These are phyloP conservation scores for Rhododendron molle DNA, from an alignment of 148 eudicot genomes.

Conservation along the genomic window DNA sequence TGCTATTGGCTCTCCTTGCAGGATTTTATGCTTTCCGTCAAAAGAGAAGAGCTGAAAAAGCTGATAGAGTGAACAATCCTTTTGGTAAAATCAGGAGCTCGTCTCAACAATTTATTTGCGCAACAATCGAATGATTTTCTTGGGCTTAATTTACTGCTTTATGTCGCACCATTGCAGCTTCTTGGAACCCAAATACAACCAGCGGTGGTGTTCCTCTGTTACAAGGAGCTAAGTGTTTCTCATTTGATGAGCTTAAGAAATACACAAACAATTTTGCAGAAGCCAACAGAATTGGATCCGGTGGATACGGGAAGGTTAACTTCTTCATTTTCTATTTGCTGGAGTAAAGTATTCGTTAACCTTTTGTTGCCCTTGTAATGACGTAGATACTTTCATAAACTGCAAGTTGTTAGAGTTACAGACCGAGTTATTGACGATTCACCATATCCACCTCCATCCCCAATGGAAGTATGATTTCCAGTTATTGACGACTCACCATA, in stretches of 20 bases:
- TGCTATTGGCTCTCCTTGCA: slow-evolving; percentile 37
- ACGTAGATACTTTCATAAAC: background rate
- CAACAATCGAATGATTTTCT: background rate
- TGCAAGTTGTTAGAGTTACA: background rate
- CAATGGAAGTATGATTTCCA: background rate
- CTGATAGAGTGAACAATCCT: slow-evolving; percentile 43
- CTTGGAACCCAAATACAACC: slow-evolving; percentile 46
- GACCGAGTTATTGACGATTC: background rate
- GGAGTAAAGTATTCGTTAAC: background rate
- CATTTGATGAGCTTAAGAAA: background rate
- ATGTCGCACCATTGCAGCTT: slow-evolving; percentile 38
- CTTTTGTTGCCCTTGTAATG: background rate
- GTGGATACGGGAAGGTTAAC: slow-evolving; percentile 20
- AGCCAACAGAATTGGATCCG: slow-evolving; percentile 12
- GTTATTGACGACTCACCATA: too few species aligned
- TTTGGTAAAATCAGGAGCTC: slow-evolving; percentile 43
- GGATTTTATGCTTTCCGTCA: slow-evolving; percentile 55
- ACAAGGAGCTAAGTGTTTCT: slow-evolving; percentile 9
- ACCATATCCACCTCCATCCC: background rate
- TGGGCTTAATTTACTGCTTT: background rate
- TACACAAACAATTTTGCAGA: background rate
- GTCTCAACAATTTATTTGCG: background rate
- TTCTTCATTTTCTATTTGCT: background rate
- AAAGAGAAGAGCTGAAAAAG: slow-evolving; percentile 52
- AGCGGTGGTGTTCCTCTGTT: slow-evolving; percentile 17